These are phyloP conservation scores for Peronospora tabacina DNA, from an alignment of 352 stramenopile genomes.

Conservation along the genomic window DNA sequence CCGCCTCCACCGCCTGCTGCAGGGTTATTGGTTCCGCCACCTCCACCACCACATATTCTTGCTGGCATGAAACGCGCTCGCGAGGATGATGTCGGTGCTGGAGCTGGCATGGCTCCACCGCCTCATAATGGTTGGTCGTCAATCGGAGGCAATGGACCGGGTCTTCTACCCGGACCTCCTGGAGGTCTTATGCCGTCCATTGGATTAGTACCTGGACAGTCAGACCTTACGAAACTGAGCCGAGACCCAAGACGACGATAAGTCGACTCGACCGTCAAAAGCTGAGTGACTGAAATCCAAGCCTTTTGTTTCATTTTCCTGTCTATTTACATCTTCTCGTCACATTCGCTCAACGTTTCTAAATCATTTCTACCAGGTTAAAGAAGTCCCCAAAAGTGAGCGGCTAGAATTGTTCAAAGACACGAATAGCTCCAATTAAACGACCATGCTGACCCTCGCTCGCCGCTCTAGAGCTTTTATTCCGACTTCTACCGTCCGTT, in stretches of 20 bases:
- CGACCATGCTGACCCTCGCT: constrained; percentile 34
- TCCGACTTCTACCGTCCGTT: constrained; percentile 19
- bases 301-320: background rate
- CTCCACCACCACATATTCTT: constrained; percentile 39
- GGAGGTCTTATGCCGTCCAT: constrained; percentile 2
- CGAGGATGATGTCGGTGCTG: constrained; percentile 20
- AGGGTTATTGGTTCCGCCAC: constrained; percentile 33
- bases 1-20: constrained; percentile 24
- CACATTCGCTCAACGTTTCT: background rate
- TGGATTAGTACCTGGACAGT: constrained; percentile 13
- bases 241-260: constrained; percentile 27
- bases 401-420: constrained; percentile 20
- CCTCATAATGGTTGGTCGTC: constrained; percentile 24
- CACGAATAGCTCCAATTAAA: background rate
- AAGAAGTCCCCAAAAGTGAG: constrained; percentile 19
- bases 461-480: constrained; percentile 30
- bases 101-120: constrained; percentile 9
- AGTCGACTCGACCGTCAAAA: no score
- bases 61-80: constrained; percentile 38
- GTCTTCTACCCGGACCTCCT: constrained; percentile 7
- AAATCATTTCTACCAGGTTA: constrained; percentile 3
- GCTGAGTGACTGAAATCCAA: no score
- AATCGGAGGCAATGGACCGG: constrained; percentile 4
- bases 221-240: constrained; percentile 25
- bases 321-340: background rate